phyloP scores from a whole-genome alignment of 345 rosid genomes.

The Microcos paniculata region DNA sequence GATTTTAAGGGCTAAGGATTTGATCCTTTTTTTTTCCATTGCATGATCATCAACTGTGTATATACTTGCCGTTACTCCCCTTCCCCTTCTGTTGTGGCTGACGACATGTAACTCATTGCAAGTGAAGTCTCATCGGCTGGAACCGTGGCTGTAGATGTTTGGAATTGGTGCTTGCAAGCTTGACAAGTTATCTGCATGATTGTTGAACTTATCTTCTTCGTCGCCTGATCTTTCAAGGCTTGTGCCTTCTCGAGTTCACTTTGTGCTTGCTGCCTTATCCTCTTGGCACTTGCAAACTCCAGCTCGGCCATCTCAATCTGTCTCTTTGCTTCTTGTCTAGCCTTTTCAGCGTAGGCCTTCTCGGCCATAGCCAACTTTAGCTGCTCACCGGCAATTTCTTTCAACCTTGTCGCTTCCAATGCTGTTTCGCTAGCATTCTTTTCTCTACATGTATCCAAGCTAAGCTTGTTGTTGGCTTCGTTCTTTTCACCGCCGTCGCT shows the following conservation, averaged over 20 bases:
- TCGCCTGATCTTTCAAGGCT: conserved; percentile 57
- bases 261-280: conserved; percentile 72
- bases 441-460: conserved; percentile 16
- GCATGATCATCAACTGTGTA: neutral
- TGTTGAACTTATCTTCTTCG: conserved; percentile 61
- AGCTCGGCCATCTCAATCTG: conserved; percentile 77
- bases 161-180: conserved; percentile 68
- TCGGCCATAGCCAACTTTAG: conserved; percentile 59
- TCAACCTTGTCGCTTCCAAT: conserved; percentile 37
- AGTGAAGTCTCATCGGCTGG: conserved; percentile 70
- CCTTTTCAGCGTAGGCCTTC: conserved; percentile 69
- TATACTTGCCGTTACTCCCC: conserved; percentile 20
- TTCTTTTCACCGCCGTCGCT: conserved; percentile 8
- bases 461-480: neutral
- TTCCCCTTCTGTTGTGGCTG: conserved; percentile 78
- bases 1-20: neutral
- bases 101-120: conserved; percentile 78
- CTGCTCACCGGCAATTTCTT: conserved; percentile 51
- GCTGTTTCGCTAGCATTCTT: conserved; percentile 16
- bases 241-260: conserved; percentile 73
- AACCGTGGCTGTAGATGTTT: conserved; percentile 31
- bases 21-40: neutral
- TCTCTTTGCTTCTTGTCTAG: conserved; percentile 62
- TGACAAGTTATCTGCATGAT: conserved; percentile 75
- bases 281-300: conserved; percentile 65